Evolutionary conservation across 164 flowering plant species (phyloP).

Genomic region (Chloranthus sessilifolius): DNA sequence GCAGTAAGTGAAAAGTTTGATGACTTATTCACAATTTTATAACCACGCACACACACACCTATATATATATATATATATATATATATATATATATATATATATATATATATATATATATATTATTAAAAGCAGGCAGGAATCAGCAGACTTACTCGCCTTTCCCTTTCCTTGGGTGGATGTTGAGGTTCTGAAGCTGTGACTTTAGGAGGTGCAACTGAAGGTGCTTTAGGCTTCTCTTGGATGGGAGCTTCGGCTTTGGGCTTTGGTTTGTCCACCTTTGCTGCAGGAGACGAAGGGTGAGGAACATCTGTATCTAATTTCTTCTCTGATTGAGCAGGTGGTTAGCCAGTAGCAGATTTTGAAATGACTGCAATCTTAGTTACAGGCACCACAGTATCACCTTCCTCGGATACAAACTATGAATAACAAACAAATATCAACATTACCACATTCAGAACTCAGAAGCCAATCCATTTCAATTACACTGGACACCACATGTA

Average conservation of each 20-base stretch:
- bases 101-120: too few species aligned
- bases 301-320: constrained; percentile 32
- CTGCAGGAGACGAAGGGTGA: constrained; percentile 35
- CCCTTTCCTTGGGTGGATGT: constrained; percentile 97
- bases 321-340: constrained; percentile 50
- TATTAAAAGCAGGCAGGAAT: too few species aligned
- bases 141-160: constrained; percentile 79
- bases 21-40: too few species aligned
- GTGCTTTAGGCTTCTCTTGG: constrained; percentile 50
- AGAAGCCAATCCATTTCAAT: not conserved
- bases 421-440: constrained; percentile 2
- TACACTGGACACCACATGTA: not conserved
- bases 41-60: too few species aligned
- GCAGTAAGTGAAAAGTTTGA: too few species aligned
- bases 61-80: too few species aligned
- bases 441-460: constrained; percentile 4
- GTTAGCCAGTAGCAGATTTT: constrained; percentile 63
- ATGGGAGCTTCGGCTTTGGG: constrained; percentile 53
- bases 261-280: constrained; percentile 34
- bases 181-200: constrained; percentile 69
- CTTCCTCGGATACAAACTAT: constrained; percentile 88
- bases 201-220: constrained; percentile 46
- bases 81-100: too few species aligned
- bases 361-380: constrained; percentile 81
- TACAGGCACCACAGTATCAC: constrained; percentile 96